Percentiles rank a stretch among this genome's conserved stretches.
These are phyloP conservation scores for Stipa capillata DNA, from an alignment of 176 grass and related monocot genomes.

Conservation along the genomic window DNA sequence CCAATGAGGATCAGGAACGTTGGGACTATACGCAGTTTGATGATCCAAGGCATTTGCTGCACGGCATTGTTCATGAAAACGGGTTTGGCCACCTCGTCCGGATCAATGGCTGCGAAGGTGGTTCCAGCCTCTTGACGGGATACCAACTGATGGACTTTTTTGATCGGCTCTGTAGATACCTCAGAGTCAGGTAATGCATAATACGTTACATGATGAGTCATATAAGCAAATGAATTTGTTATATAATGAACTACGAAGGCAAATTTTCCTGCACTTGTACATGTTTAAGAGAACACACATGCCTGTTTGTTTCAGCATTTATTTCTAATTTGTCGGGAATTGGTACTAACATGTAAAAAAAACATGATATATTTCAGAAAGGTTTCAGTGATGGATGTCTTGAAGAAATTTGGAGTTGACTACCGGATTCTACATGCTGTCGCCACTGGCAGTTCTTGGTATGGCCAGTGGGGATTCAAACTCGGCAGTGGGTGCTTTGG, in stretches of 20 bases:
- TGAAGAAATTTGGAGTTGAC: constrained; percentile 51
- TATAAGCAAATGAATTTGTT: background rate
- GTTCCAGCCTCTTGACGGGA: constrained; percentile 39
- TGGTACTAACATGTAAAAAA: background rate
- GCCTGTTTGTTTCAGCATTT: background rate
- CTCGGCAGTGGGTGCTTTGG: constrained; percentile 59
- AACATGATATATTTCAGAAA: constrained; percentile 43
- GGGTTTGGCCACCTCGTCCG: constrained; percentile 67
- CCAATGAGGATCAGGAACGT: constrained; percentile 15
- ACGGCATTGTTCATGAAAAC: constrained; percentile 68
- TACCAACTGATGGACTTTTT: constrained; percentile 67
- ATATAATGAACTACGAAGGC: background rate
- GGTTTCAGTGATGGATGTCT: constrained; percentile 57
- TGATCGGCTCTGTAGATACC: constrained; percentile 60
- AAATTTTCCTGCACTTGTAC: background rate
- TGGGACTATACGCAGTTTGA: constrained; percentile 37
- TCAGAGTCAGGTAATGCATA: constrained; percentile 61
- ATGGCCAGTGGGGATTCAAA: constrained; percentile 66
- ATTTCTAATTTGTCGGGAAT: background rate
- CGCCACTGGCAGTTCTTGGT: constrained; percentile 52
- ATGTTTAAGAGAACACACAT: background rate
- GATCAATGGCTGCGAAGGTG: constrained; percentile 56
- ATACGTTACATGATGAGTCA: background rate
- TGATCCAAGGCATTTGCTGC: constrained; percentile 46
- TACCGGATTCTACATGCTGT: constrained; percentile 47